These are phyloP conservation scores for Dipodascus geniculatus DNA, from an alignment of 805 yeast genomes.

Conservation along the genomic window DNA sequence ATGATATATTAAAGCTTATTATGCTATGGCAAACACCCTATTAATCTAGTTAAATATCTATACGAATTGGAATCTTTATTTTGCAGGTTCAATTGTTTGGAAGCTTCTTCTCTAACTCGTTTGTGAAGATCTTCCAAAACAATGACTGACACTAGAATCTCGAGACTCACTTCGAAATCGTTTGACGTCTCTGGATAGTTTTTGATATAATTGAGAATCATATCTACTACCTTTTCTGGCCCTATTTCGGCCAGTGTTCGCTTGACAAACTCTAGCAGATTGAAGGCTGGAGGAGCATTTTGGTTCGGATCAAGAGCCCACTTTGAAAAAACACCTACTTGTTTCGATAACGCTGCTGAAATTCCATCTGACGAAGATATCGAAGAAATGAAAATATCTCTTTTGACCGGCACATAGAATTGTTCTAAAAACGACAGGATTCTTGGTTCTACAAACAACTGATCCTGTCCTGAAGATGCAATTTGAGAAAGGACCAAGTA, in stretches of 20 bases:
- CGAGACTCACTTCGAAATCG: neutral
- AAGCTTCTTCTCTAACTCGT: neutral
- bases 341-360: neutral
- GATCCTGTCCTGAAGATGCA: neutral
- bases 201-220: neutral
- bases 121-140: neutral
- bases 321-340: neutral
- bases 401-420: neutral
- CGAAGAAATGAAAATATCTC: neutral
- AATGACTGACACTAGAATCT: neutral
- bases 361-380: neutral
- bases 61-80: neutral
- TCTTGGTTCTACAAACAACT: neutral
- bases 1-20: no score
- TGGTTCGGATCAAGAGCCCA: neutral
- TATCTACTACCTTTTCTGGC: neutral
- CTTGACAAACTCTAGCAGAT: neutral
- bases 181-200: neutral
- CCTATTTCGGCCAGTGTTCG: neutral
- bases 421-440: neutral
- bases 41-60: neutral
- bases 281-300: neutral
- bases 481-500: constrained; percentile 6
- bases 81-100: neutral
- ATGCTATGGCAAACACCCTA: neutral